Conservation (phyloP, 2,329 filamentous ascomycete genomes). For the Conoideocrella luteorostrata region DNA sequence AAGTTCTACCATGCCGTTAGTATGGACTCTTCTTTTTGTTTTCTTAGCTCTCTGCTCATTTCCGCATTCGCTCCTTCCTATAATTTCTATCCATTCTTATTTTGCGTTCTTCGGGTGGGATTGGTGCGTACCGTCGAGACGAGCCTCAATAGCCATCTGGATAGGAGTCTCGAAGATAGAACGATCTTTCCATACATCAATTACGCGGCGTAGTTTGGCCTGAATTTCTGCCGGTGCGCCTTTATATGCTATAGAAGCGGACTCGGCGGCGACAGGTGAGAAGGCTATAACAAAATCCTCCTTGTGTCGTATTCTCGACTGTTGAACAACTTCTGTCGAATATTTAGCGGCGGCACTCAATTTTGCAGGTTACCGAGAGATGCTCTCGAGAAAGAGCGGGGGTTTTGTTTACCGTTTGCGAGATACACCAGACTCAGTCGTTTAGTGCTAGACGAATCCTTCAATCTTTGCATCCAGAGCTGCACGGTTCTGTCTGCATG, state of each 20-base stretch:
- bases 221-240: slow-evolving; percentile 82
- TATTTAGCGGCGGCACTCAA: background rate
- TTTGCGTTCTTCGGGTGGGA: too few relatives aligned
- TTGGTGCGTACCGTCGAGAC: slow-evolving; percentile 61
- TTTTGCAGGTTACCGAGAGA: background rate
- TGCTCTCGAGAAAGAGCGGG: too few relatives aligned
- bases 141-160: slow-evolving; percentile 71
- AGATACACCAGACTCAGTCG: slow-evolving; percentile 89
- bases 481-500: slow-evolving; percentile 88
- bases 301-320: slow-evolving; percentile 87
- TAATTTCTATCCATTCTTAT: too few relatives aligned
- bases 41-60: too few relatives aligned
- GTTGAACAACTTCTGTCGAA: slow-evolving; percentile 81
- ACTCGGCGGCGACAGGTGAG: slow-evolving; percentile 85
- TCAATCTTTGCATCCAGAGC: slow-evolving; percentile 84
- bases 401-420: slow-evolving; percentile 66
- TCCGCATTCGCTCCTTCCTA: too few relatives aligned
- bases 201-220: slow-evolving; percentile 76
- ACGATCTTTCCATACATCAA: slow-evolving; percentile 90
- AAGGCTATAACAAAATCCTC: slow-evolving; percentile 90
- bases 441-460: slow-evolving; percentile 79
- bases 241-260: slow-evolving; percentile 84
- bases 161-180: slow-evolving; percentile 77
- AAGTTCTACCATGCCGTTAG: slow-evolving; percentile 41
- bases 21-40: background rate